Conservation (phyloP, 768 basidiomycete species). For the Lactarius indigo region DNA sequence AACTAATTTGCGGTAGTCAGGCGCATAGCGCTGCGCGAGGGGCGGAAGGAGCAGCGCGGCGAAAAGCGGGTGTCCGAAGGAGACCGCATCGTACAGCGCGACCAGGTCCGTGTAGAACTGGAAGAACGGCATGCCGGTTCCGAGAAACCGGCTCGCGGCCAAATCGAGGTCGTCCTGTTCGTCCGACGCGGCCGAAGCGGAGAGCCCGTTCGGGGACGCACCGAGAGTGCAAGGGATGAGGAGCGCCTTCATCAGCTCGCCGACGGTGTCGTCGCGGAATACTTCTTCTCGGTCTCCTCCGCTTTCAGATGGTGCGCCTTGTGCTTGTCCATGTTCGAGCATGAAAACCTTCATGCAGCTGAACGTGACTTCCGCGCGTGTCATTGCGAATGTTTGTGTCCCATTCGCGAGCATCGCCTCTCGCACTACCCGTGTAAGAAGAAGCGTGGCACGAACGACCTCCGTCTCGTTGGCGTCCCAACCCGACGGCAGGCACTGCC, state of each 20-base stretch:
- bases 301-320: constrained; percentile 32
- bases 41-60: constrained; percentile 72
- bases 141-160: constrained; percentile 57
- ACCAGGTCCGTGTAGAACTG: constrained; percentile 93
- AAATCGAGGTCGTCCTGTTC: constrained; percentile 42
- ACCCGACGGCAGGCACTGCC: constrained; percentile 57
- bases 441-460: constrained; percentile 63
- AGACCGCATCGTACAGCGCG: constrained; percentile 85
- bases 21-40: constrained; percentile 67
- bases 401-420: constrained; percentile 44
- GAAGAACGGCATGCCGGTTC: constrained; percentile 74
- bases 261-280: constrained; percentile 72
- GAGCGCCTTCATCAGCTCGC: constrained; percentile 53
- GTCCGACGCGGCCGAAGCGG: constrained; percentile 23
- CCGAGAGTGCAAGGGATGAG: constrained; percentile 51
- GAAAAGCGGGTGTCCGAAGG: constrained; percentile 79
- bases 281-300: constrained; percentile 45
- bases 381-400: constrained; percentile 41
- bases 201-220: constrained; percentile 27
- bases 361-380: constrained; percentile 59
- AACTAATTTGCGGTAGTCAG: constrained; percentile 79
- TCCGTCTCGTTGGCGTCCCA: constrained; percentile 85
- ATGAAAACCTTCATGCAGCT: constrained; percentile 92
- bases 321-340: constrained; percentile 80
- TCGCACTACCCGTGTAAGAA: constrained; percentile 52